Evolutionary conservation across 2,329 filamentous ascomycete species (phyloP), one percentile per base, ranked within the genome.

Genomic region (Huntiella decipiens): DNA sequence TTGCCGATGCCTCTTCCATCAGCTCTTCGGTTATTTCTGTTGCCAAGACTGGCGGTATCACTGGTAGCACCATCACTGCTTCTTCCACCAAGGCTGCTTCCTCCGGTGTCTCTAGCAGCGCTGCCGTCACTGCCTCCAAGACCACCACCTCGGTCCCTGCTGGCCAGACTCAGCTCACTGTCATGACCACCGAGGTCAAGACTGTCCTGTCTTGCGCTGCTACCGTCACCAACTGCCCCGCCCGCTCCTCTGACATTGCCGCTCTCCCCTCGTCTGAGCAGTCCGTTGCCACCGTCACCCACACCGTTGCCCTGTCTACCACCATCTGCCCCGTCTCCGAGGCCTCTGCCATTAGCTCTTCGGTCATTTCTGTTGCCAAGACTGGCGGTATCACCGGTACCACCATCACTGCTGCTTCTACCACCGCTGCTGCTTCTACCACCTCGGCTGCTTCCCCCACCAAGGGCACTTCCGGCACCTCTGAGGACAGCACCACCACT

Each of bases 201-300:
- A 44, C 51, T 42, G 46, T 39, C 15, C 6, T 34, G n/a, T 13
- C 17, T 37, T 17, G 46, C 12, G 22, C 63, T 51, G 62, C 71
- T 48, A 69, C 66, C 48, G 65, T 72, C 56, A 72, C 71, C 59
- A 61, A 73, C 70, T 76, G 72, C 59, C 63, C 62, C 45, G 58
- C 58, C 50, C 49, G 49, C 40, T 41, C 47, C 46, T 55, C 58
- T 17, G 58, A 52, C 47, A 53, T 60, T 44, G 57, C 56, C 43
- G 53, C 55, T 50, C 55, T 64, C 34, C 59, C 63, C 48, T 60
- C 59, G 53, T 53, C 56, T 11, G 57, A 62, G 31, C 40, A 43
- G 31, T 31, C 40, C 1, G 15, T 43, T 34, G 31, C 34, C 40
- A 43, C 40, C 50, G 57, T 56, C 54, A 50, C 54, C 44, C 33